Percentiles rank a stretch among this genome's conserved stretches.
Evolutionary conservation across 208 protist genomes (phyloP).

Genomic region (Porcisia hertigi): DNA sequence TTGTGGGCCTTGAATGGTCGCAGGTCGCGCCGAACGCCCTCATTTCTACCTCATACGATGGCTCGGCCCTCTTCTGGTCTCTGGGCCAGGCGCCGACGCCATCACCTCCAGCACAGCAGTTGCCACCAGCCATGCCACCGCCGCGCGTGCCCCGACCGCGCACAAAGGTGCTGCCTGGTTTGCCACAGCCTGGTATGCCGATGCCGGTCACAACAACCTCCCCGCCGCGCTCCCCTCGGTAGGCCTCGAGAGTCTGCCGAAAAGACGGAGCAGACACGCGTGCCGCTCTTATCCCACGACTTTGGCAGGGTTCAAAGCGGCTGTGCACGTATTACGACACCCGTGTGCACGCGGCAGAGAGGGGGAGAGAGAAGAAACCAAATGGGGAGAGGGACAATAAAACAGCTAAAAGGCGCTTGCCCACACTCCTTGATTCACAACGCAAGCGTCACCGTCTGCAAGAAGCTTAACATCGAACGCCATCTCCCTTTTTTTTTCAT

Average conservation of each 20-base stretch:
- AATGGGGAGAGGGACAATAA: neutral
- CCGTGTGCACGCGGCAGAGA: neutral
- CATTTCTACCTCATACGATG: constrained; percentile 76
- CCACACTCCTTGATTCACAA: neutral
- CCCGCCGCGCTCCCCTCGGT: constrained; percentile 42
- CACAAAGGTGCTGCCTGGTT: constrained; percentile 64
- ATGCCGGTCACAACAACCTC: constrained; percentile 39
- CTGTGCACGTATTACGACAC: too few species aligned
- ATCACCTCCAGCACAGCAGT: constrained; percentile 44
- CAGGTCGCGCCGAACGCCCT: constrained; percentile 59
- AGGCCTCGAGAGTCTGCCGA: neutral
- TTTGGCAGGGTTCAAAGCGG: neutral
- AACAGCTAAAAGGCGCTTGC: neutral
- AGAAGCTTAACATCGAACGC: neutral
- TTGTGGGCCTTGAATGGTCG: constrained; percentile 89
- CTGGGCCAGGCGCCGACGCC: constrained; percentile 63
- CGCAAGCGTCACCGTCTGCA: neutral
- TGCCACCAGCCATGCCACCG: constrained; percentile 74
- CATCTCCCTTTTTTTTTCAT: neutral
- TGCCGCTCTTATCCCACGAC: neutral
- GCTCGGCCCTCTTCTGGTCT: constrained; percentile 62
- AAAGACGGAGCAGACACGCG: neutral
- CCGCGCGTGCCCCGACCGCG: constrained; percentile 63
- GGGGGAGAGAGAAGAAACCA: neutral
- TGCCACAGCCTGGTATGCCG: constrained; percentile 49